phyloP scores from a whole-genome alignment of 2,329 filamentous ascomycete genomes.

The Metarhizium anisopliae region DNA sequence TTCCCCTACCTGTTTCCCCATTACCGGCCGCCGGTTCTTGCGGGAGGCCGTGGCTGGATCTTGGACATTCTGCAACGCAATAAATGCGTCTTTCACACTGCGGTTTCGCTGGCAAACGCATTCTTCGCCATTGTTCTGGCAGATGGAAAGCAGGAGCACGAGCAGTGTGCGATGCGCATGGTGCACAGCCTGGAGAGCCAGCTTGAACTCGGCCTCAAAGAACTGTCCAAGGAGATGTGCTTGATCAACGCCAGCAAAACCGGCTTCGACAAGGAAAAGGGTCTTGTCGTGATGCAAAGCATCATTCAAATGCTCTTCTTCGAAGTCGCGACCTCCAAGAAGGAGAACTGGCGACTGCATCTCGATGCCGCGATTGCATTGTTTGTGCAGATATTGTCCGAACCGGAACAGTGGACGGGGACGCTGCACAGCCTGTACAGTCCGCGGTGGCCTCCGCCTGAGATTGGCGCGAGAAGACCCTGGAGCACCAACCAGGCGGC shows the following conservation, averaged over 20 bases:
- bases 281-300: too few relatives aligned
- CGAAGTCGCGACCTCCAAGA: too few relatives aligned
- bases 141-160: constrained; percentile 16
- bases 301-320: too few relatives aligned
- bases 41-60: constrained; percentile 53
- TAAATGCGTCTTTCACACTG: constrained; percentile 36
- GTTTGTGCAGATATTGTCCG: too few relatives aligned
- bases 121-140: constrained; percentile 42
- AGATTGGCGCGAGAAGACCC: constrained; percentile 23
- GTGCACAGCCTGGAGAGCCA: constrained; percentile 33
- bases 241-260: too few relatives aligned
- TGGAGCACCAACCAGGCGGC: constrained; percentile 38
- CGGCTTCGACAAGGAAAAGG: too few relatives aligned
- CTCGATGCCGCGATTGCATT: too few relatives aligned
- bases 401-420: too few relatives aligned
- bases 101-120: constrained; percentile 37
- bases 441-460: constrained; percentile 24
- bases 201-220: constrained; percentile 33
- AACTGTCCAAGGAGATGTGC: constrained; percentile 8
- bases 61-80: constrained; percentile 47
- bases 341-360: too few relatives aligned
- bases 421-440: constrained; percentile 14
- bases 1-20: constrained; percentile 38
- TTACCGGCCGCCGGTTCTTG: constrained; percentile 45
- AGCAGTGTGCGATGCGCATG: constrained; percentile 14